Evolutionary conservation across 2,329 filamentous ascomycete genomes (phyloP), one percentile per base, ranked within the genome.

Genomic region (Colletotrichum tamarilloi): DNA sequence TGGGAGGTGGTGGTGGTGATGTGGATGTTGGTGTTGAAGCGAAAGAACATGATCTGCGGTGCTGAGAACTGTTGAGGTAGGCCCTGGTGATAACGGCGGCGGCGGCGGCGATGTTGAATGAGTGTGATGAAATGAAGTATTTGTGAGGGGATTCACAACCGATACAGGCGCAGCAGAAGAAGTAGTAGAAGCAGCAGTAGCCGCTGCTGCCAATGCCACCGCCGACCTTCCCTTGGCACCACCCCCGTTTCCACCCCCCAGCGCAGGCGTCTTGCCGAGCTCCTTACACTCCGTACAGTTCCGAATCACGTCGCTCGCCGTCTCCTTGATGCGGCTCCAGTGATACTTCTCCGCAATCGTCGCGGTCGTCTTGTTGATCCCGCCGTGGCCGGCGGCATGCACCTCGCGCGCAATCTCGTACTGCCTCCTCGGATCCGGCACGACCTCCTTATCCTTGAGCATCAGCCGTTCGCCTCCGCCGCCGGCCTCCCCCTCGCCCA

Each of bases 241-340:
- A 5, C 70, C 49, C 52, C 60, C 59, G 28, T 56, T 65, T 7
- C 63, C 63, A 2, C 59, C 72, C 7, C 63, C 72, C 11, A 72
- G 73, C 11, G 76, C 75, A 38, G 83, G 81, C 38, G 88, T 85
- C 81, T 94, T 94, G 74, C 91, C 88, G 49, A 90, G 85, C 78
- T 97, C 95, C 83, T 96, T 97, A 85, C 96, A 98, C 80, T 97
- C 92, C 8, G 89, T 85, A 83, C 97, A 99, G 78, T 97, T 96
- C 78, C 94, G 93, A 83, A 98, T 98, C 77, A 98, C 95, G 81
- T 96, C 92, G 81, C 93, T 97, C 74, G 98, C 97, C 1, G 96
- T 98, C 84, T 98, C 95, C 82, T 98, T 99, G 85, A 98, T 98
- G 74, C 96, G 91, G 60, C 97, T 95, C 97, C 97, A 99, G 84